A percentile compares a stretch with the other conserved stretches of the same genome.
These are phyloP conservation scores for Laguncularia racemosa DNA, from an alignment of 345 rosid genomes.

Conservation along the genomic window DNA sequence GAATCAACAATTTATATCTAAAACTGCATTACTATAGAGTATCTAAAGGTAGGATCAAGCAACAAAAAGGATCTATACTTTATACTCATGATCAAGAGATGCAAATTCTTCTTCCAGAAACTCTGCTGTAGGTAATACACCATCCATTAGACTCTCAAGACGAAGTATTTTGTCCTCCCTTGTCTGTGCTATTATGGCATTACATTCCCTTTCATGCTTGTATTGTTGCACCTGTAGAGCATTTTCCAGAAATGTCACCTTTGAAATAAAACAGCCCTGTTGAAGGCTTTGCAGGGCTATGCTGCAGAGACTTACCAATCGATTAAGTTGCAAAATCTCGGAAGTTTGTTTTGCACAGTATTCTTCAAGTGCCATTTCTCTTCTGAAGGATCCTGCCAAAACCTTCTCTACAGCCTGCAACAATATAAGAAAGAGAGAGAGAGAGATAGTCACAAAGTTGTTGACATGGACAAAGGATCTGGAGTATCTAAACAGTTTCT, in stretches of 20 bases:
- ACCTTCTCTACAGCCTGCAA: conserved; percentile 92
- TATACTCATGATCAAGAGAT: conserved; percentile 71
- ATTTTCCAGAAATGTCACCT: conserved; percentile 11
- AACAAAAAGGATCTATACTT: conserved; percentile 28
- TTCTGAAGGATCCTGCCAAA: conserved; percentile 89
- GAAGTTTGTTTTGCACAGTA: conserved; percentile 79
- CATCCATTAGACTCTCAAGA: conserved; percentile 95
- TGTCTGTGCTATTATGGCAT: conserved; percentile 78
- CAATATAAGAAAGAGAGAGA: conserved; percentile 6
- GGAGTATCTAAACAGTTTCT: conserved; percentile 1
- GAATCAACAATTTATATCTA: not conserved
- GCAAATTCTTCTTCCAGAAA: conserved; percentile 79
- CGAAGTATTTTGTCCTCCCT: conserved; percentile 91
- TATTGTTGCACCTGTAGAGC: conserved; percentile 81
- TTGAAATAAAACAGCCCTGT: conserved; percentile 3
- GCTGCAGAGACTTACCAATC: conserved; percentile 56
- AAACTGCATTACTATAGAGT: conserved; percentile 2
- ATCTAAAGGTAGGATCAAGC: conserved; percentile 3
- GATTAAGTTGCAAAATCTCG: conserved; percentile 84
- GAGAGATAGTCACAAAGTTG: not conserved
- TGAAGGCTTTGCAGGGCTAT: not conserved
- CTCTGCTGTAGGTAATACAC: conserved; percentile 82
- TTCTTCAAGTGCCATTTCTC: conserved; percentile 99
- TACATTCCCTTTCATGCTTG: conserved; percentile 98
- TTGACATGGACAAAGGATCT: conserved; percentile 1